These are phyloP conservation scores for Ustilago sp. DNA, from an alignment of 1,284 basidiomycete species.

Conservation along the genomic window DNA sequence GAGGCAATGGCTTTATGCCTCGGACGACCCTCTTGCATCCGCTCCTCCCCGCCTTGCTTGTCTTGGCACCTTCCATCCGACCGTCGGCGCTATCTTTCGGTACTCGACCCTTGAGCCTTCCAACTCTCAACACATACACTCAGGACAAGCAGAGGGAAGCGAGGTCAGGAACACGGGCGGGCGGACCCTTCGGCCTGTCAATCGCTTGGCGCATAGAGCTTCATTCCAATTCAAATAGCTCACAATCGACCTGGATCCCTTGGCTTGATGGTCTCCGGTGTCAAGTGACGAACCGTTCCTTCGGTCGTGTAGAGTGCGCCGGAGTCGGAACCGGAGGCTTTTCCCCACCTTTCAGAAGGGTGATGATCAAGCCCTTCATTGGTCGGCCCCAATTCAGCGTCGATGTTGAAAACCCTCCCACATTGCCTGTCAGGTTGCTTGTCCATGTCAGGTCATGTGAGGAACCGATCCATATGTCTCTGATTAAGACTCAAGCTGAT, in stretches of 20 bases:
- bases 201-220: conserved; percentile 1
- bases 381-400: background rate
- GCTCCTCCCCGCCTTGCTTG: conserved; percentile 11
- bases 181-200: conserved; percentile 13
- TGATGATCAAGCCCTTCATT: background rate
- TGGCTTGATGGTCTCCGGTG: conserved; percentile 10
- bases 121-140: background rate
- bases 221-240: background rate
- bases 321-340: background rate
- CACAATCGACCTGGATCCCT: background rate
- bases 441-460: background rate
- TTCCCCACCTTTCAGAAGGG: conserved; percentile 30
- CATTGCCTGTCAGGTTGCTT: background rate
- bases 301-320: background rate
- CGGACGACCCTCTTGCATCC: conserved; percentile 32
- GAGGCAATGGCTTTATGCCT: conserved; percentile 4
- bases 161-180: conserved; percentile 5
- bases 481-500: background rate
- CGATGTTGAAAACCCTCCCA: background rate
- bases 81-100: conserved; percentile 16
- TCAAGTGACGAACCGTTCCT: conserved; percentile 19
- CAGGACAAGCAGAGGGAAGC: background rate
- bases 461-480: background rate
- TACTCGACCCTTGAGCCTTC: background rate
- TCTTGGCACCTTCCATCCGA: conserved; percentile 26